Evolutionary conservation across 306 rosid species (phyloP), one percentile per base, ranked within the genome.

Genomic region (Delonix regia): DNA sequence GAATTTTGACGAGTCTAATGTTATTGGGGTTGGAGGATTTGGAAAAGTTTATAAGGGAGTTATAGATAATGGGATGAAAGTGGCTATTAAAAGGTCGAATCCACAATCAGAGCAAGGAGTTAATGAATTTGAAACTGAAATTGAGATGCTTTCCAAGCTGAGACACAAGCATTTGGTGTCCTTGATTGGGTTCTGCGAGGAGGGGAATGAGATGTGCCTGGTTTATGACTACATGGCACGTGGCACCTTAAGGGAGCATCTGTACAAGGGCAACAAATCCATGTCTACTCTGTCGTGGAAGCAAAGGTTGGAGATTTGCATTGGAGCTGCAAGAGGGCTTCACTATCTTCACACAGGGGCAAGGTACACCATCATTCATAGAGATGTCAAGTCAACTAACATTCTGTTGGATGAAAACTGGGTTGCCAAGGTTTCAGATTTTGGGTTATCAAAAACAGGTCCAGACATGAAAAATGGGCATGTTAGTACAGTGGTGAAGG

Each of bases 271-370:
- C 1, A 88, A 62, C 78, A 85, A 85, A 18, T 78, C 87, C 9
- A 7, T 41, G 9, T 34, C 55, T 49, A 62, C 80, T 19, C 59
- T 88, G 25, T 30, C 89, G 63, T 88, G 91, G 91, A 85, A 85
- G 55, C 91, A 88, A 72, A 85, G 91, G 77, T 75, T 88, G 77
- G 89, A 88, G 81, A 88, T 88, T 15, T 88, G 91, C 71, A 88
- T 88, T 53, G 91, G 91, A 78, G 86, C 89, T 1, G 87, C 89
- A 45, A 85, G 91, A 76, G 91, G 91, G 3, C 91, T 88, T 81
- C 91, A 88, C 60, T 88, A 88, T 63, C 91, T 88, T 83, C 91
- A 85, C 77, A 85, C 91, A 0, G 89, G 91, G 22, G 91, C 91
- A 2, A 71, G 73, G 19, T 85, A 88, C 69, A 88, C 91, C 18